Conservation (phyloP, 2,329 filamentous ascomycete genomes). For the Ophiocordyceps robertsii region DNA sequence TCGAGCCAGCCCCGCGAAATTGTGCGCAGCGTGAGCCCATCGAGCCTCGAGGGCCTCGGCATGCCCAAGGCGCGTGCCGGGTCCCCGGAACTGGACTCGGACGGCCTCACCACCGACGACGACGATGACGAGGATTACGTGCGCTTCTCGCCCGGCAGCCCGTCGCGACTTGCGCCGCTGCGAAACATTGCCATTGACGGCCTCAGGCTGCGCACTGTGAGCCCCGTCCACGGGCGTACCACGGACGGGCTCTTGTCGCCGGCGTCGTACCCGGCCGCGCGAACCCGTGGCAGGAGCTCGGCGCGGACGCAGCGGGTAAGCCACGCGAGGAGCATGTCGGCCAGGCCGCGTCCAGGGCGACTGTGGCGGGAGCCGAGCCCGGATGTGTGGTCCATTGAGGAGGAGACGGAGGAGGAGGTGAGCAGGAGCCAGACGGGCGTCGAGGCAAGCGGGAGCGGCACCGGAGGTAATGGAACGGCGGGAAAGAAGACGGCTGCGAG, state of each 20-base stretch:
- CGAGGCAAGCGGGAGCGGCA: constrained; percentile 19
- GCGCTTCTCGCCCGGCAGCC: constrained; percentile 27
- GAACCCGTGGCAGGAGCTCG: constrained; percentile 14
- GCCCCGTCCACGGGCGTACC: constrained; percentile 16
- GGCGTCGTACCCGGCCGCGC: constrained; percentile 12
- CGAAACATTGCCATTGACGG: constrained; percentile 27
- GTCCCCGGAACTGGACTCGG: constrained; percentile 24
- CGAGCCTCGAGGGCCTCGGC: constrained; percentile 36
- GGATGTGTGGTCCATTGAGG: constrained; percentile 46
- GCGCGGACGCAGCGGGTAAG: constrained; percentile 9
- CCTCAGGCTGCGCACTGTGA: constrained; percentile 15
- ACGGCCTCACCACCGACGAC: constrained; percentile 30
- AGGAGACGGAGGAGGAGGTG: constrained; percentile 42
- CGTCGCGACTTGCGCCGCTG: constrained; percentile 25
- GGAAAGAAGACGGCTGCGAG: constrained; percentile 26
- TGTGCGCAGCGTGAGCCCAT: constrained; percentile 43
- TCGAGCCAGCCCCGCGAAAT: constrained; percentile 28
- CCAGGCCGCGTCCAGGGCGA: constrained; percentile 23
- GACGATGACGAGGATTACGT: constrained; percentile 36
- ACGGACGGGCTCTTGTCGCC: constrained; percentile 10
- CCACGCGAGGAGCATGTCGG: constrained; percentile 14
- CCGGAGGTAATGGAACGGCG: constrained; percentile 8
- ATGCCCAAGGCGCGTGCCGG: constrained; percentile 22
- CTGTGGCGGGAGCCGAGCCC: constrained; percentile 45
- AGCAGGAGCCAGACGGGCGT: constrained; percentile 23